phyloP scores from a whole-genome alignment of 1,284 basidiomycete genomes.

The Ceratobasidium sp. region DNA sequence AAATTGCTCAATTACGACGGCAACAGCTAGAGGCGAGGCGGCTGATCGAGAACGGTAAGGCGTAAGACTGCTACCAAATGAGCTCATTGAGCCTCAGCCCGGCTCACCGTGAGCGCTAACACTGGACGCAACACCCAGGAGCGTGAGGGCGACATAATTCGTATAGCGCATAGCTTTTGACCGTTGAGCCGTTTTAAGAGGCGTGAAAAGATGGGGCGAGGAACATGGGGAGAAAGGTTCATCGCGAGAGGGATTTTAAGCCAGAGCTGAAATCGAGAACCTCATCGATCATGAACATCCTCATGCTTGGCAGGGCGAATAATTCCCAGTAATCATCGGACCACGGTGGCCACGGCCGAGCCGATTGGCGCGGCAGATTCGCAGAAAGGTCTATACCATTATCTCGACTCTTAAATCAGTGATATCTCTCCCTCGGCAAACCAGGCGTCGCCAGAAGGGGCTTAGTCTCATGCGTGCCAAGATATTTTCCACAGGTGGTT shows the following conservation, averaged over 20 bases:
- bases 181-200: not conserved
- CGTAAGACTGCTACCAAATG: not conserved
- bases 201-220: not conserved
- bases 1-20: slow-evolving; percentile 49
- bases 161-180: slow-evolving; percentile 13
- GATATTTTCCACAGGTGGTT: not conserved
- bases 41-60: slow-evolving; percentile 30
- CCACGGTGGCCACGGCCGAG: not conserved
- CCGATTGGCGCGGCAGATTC: slow-evolving; percentile 25
- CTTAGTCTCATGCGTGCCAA: not conserved
- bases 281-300: not conserved
- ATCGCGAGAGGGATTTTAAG: not conserved
- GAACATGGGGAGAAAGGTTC: not conserved
- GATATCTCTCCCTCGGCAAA: not conserved
- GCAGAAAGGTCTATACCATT: not conserved
- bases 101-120: slow-evolving; percentile 34
- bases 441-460: not conserved
- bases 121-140: slow-evolving; percentile 16
- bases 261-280: not conserved
- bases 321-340: not conserved
- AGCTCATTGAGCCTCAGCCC: not conserved
- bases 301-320: slow-evolving; percentile 28
- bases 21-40: slow-evolving; percentile 48
- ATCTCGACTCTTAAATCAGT: not conserved
- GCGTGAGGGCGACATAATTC: not conserved